Evolutionary conservation across 352 stramenopile species (phyloP), one percentile per base, ranked within the genome.

Genomic region (Pythium graminicola): DNA sequence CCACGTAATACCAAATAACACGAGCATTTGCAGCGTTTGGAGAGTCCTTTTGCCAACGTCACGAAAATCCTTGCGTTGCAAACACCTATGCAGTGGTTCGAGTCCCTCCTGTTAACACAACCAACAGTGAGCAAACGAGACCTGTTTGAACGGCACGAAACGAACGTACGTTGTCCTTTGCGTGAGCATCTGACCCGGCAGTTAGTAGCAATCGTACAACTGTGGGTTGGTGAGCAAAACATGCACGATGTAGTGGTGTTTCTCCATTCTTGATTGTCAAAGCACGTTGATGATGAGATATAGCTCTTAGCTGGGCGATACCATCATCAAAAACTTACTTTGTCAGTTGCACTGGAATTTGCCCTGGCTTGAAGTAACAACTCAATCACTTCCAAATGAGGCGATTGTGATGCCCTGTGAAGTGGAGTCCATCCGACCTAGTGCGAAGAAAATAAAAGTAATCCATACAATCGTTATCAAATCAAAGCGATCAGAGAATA

Each of bases 1-100:
- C 42, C 50, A 58, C 31, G 24, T 3, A 6, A 41, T 41, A 10
- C 50, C 50, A 23, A 20, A 14, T 9, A 40, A 50, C 38, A 57
- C 29, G 14, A 57, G 40, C 28, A 50, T 0, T 27, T 48, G 47
- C 16, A 54, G 29, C 24, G 31, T 52, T 13, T 35, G 29, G 7
- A 35, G 13, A 35, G 7, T 35, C 17, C 44, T 28, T 41, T 22
- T 19, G 7, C 41, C 26, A 10, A 22, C 26, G 14, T 10, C 27
- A 38, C 3, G n/a, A 23, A 39, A 20, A 17, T 24, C n/a, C 7
- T 29, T 7, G 17, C 6, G 17, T 11, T 11, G 19, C 19, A 40
- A 11, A 17, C 29, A 42, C 16, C n/a, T 13, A 16, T 53, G 29
- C 4, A 53, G 14, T 23, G 46, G 29, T 24, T 29, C 20, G 7